Conservation (phyloP, 768 basidiomycete species). For the Asterophora lycoperdoides region DNA sequence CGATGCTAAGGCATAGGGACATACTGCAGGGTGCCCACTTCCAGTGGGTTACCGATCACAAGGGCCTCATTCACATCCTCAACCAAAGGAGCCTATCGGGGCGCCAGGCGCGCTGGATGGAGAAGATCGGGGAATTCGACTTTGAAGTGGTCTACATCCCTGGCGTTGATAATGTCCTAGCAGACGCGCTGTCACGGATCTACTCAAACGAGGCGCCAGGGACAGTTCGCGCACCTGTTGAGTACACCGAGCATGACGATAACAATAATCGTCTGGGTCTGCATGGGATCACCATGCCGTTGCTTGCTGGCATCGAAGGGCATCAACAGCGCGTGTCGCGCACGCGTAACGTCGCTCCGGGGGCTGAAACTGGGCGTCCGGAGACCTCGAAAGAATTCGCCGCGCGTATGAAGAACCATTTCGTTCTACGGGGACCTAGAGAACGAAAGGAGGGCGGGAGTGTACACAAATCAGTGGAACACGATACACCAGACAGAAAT, state of each 20-base stretch:
- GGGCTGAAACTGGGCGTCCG: neutral
- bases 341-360: neutral
- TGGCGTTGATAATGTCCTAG: constrained; percentile 34
- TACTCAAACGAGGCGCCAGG: constrained; percentile 12
- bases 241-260: constrained; percentile 14
- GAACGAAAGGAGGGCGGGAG: neutral
- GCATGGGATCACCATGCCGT: neutral
- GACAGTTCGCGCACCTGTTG: constrained; percentile 8
- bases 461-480: too few relatives aligned
- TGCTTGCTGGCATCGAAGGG: constrained; percentile 4
- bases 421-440: constrained; percentile 8
- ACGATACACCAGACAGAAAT: neutral
- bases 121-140: constrained; percentile 35
- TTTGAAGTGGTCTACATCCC: constrained; percentile 30
- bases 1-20: constrained; percentile 26
- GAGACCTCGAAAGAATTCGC: constrained; percentile 8
- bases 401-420: neutral
- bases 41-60: constrained; percentile 31
- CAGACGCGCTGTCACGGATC: constrained; percentile 37
- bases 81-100: constrained; percentile 33
- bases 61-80: constrained; percentile 27
- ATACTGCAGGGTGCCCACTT: constrained; percentile 28
- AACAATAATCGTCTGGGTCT: neutral
- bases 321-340: neutral
- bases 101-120: constrained; percentile 34